Conservation (phyloP, 345 rosid species). For the Bruguiera gymnorhiza region DNA sequence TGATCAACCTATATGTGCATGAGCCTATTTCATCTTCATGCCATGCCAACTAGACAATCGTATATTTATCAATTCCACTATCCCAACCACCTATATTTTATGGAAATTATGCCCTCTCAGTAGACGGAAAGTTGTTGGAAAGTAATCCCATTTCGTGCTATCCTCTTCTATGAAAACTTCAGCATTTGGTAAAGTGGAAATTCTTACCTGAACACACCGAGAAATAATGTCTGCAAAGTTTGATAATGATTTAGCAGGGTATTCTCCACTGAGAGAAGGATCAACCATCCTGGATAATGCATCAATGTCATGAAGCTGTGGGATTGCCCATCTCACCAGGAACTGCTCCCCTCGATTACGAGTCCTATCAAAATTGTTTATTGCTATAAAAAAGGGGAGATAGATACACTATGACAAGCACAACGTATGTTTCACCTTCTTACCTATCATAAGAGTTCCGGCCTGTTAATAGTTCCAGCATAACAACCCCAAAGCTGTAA, state of each 20-base stretch:
- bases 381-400: neutral
- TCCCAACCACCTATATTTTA: too few species aligned
- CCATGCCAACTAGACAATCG: too few species aligned
- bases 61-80: too few species aligned
- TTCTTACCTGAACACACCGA: conserved; percentile 87
- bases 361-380: conserved; percentile 38
- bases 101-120: too few species aligned
- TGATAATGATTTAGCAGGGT: conserved; percentile 84
- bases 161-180: neutral
- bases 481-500: conserved; percentile 95
- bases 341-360: conserved; percentile 79
- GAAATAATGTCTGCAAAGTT: conserved; percentile 89
- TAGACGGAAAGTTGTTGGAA: too few species aligned
- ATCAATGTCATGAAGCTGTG: conserved; percentile 91
- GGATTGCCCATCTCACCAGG: conserved; percentile 95
- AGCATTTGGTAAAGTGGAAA: neutral
- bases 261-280: conserved; percentile 71
- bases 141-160: too few species aligned
- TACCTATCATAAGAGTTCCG: conserved; percentile 86
- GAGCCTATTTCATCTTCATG: too few species aligned
- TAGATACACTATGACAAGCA: conserved; percentile 2
- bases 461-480: conserved; percentile 96
- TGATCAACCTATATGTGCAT: too few species aligned
- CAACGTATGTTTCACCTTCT: conserved; percentile 1
- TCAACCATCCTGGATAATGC: conserved; percentile 96